Base-by-base conservation (phyloP, 371 early-diverging fungal genomes). In the Gilbertella persicaria region DNA sequence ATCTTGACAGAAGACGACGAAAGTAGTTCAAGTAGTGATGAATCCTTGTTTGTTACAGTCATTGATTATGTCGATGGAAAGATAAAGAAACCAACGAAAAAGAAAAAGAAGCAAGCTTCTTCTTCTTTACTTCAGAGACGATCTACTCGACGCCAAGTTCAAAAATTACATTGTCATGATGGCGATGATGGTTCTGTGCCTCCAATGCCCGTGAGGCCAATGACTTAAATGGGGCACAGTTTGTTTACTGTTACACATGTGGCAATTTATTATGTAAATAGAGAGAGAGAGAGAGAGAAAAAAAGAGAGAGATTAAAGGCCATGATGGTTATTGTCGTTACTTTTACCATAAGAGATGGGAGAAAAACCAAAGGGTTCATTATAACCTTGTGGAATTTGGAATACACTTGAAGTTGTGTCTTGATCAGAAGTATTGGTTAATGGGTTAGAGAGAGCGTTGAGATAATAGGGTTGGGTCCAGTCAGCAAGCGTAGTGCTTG, bases 161-260 rank as follows among this genome's bases (percentile, higher is more conserved):
- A 62, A 48, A 62, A 62, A 45, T 39, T 51, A 12, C 56, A 62
- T 46, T 56, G 43, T 41, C 42, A 55, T 52, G 52, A 50, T 45
- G 54, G 45, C 30, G 56, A 56, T 52, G 43, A 55, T 43, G 50
- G 43, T 14, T 24, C 51, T 10, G 19, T 14, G 24, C 45, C 44
- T 16, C 50, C 50, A 37, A 4, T 28, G 1, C 17, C 37, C 13
- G 16, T 43, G 13, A 57, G 38, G 29, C 28, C 26, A 36, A 36
- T 37, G 7, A 5, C n/a, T 6, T 16, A 36, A 17, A 16, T 26
- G 19, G 16, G 45, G 21, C 38, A 26, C 25, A 13, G 50, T 25
- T 38, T 24, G n/a, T n/a, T n/a, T n/a, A n/a, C n/a, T n/a, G n/a
- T n/a, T n/a, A n/a, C n/a, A n/a, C n/a, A n/a, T n/a, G n/a, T n/a